Evolutionary conservation across 345 rosid genomes (phyloP), one percentile per base, ranked within the genome.

Genomic region (Carallia brachiata): DNA sequence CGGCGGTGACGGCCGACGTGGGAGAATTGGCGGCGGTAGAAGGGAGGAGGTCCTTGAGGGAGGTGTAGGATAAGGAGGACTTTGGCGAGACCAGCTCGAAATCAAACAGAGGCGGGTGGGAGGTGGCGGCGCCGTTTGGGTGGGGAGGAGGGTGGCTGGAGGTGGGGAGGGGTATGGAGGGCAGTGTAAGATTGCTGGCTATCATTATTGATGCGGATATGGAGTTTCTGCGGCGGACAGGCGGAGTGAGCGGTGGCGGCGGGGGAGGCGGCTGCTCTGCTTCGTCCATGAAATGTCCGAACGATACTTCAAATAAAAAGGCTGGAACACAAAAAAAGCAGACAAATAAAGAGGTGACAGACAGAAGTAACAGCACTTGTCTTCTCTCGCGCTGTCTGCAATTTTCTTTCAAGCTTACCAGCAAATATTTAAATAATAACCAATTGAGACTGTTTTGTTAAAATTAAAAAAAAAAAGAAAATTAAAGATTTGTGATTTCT

Each of bases 31-130:
- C 58, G 59, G 86, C 72, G 59, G 84, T 50, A 28, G 89, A 80
- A 4, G 88, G 83, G 68, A 88, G 77, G 73, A 91, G 68, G 73
- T 94, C 98, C 73, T 72, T 84, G 73, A 94, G 86, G 32, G 98
- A 91, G 57, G 91, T 94, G 79, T 94, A 93, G 5, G 84, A 66
- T 50, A 65, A 52, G 32, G 77, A 60, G 17, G 89, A 70, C 55
- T 81, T 81, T 15, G 80, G 39, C 19, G 91, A 74, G 71, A 74
- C 58, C 40, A 84, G 79, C 56, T 68, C 77, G 63, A 68, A 62
- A 65, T 59, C 70, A 0, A 27, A 15, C 15, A 23, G 9, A 30
- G 60, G 1, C 28, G 60, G 60, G 23, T 32, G 60, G 32, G 60
- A 56, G 34, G 13, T 30, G 54, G 70, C 34, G 62, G 50, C 70